A percentile compares a stretch with the other conserved stretches of the same genome.
These are phyloP conservation scores for Withania somnifera DNA, from an alignment of 305 asterid genomes.

Conservation along the genomic window DNA sequence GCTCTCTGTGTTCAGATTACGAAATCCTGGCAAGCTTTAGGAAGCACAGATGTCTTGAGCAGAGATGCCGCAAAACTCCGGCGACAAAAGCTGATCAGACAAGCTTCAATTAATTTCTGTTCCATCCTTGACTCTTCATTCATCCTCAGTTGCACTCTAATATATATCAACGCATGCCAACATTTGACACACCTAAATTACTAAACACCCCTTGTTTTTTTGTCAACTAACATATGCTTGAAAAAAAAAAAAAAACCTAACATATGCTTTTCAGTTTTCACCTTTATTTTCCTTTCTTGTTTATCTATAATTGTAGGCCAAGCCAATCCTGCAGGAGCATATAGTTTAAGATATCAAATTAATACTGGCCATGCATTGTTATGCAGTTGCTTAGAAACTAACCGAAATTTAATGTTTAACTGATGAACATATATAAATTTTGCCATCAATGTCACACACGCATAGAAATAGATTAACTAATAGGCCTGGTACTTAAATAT, in stretches of 20 bases:
- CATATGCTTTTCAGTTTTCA: no score
- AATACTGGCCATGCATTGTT: conserved; percentile 23
- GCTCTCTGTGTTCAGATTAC: neutral
- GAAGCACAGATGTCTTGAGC: conserved; percentile 5
- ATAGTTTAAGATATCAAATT: conserved; percentile 21
- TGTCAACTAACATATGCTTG: no score
- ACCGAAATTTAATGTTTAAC: conserved; percentile 6
- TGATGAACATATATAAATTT: conserved; percentile 6
- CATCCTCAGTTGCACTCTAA: neutral
- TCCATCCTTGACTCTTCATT: conserved; percentile 15
- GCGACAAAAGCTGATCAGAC: conserved; percentile 1
- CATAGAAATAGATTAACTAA: neutral
- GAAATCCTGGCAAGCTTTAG: neutral
- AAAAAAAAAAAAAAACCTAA: no score
- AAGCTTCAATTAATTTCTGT: conserved; percentile 10
- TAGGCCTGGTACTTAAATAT: conserved; percentile 14
- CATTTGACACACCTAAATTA: neutral
- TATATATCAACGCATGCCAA: conserved; percentile 8
- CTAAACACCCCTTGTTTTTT: neutral
- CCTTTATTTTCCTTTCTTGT: neutral
- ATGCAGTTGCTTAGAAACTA: neutral
- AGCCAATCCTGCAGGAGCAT: conserved; percentile 6
- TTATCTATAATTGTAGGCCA: neutral
- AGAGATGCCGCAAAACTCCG: conserved; percentile 14
- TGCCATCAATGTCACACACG: conserved; percentile 5